Conservation (phyloP, 352 stramenopile species). For the Globisporangium nunn region DNA sequence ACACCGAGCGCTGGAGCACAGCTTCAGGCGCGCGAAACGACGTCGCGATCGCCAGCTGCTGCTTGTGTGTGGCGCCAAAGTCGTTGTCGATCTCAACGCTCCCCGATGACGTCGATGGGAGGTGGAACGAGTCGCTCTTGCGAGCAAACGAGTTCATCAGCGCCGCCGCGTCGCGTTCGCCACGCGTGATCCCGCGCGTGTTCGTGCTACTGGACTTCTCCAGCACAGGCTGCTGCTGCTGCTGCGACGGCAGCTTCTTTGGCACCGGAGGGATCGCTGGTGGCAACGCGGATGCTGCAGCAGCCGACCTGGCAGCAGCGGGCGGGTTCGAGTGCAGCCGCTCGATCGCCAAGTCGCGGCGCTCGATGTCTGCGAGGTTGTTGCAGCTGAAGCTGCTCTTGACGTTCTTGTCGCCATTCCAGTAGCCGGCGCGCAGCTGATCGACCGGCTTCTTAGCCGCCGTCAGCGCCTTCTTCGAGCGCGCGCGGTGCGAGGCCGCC, state of each 20-base stretch:
- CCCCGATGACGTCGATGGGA: conserved; percentile 21
- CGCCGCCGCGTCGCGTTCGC: conserved; percentile 20
- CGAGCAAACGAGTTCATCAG: conserved; percentile 26
- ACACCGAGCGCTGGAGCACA: conserved; percentile 14
- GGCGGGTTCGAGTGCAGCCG: conserved; percentile 2
- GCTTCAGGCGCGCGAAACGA: conserved; percentile 23
- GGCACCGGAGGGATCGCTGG: neutral
- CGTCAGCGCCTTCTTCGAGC: conserved; percentile 29
- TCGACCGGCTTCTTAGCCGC: conserved; percentile 22
- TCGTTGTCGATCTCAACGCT: conserved; percentile 23
- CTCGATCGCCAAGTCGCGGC: conserved; percentile 35
- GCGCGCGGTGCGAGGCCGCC: conserved; percentile 54
- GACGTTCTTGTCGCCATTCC: conserved; percentile 61
- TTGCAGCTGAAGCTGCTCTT: conserved; percentile 83
- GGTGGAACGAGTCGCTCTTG: conserved; percentile 49
- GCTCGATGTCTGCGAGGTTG: conserved; percentile 63
- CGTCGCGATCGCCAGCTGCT: conserved; percentile 32
- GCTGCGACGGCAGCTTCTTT: conserved; percentile 2
- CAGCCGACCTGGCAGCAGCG: neutral
- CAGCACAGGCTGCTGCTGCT: conserved; percentile 2
- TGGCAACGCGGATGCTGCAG: neutral
- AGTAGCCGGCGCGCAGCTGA: conserved; percentile 59
- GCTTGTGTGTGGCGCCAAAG: conserved; percentile 25
- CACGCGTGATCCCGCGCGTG: conserved; percentile 22
- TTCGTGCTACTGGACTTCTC: conserved; percentile 33